Base-by-base conservation (phyloP, 2,329 filamentous ascomycete genomes). In the Alternaria tenuissima region DNA sequence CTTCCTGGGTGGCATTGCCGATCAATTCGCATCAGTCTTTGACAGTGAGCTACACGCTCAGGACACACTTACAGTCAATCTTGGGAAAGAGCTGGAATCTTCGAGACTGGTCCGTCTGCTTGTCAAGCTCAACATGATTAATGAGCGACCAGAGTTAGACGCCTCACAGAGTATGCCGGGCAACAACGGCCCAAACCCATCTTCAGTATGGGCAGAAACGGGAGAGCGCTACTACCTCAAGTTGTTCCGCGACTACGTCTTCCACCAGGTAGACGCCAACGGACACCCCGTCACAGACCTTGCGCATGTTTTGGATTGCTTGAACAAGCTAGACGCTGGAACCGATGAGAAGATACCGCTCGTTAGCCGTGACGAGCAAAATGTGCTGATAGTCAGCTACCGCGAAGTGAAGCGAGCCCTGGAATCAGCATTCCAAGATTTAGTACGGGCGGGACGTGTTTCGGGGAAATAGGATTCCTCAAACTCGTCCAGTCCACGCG, bases 171-270 rank as follows among this genome's bases (percentile, higher is more conserved):
- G 71, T 82, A 85, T 73, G 24, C 63, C 74, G 4, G 68, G 72
- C 46, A 68, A 64, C 59, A 69, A 60, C 39, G 68, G 73, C 1
- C 55, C 76, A 5, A 69, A 69, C 11, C 70, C 76, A 11, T 71
- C 75, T 1, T 66, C 72, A 0, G 84, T 87, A 49, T 99, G 95
- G 94, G 92, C 93, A 5, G 94, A 98, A 78, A 95, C 91, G 48
- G 94, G 94, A 26, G 93, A 97, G 71, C 88, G 94, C 28, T 98
- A 97, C 77, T 91, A 92, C 75, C 84, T 99, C 65, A 97, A 97
- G 80, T 86, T 99, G 8, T 98, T 98, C 83, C 88, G 95, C 51
- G 95, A 99, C 79, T 98, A 96, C 71, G 92, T 97, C 41, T 99
- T 98, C 80, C 95, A 99, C 78, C 94, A 96, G 73, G 93, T 97